Evolutionary conservation across 2,329 filamentous ascomycete species (phyloP), one percentile per base, ranked within the genome.

Genomic region (Beauveria australis): DNA sequence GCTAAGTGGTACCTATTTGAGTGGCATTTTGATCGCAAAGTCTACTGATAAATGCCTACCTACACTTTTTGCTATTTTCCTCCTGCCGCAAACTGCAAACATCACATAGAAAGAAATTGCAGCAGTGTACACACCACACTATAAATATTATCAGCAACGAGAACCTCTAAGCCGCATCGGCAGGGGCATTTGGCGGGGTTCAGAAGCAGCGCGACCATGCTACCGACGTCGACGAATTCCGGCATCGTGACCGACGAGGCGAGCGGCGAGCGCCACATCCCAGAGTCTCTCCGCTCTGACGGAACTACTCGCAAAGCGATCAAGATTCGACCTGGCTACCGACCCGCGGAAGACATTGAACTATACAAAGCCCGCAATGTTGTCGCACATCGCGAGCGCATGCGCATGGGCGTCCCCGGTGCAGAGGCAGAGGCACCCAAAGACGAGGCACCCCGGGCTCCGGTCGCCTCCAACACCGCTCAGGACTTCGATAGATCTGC

Each of bases 241-340:
- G 89, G 89, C 66, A 93, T 93, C 70, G 88, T 93, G 67, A 88
- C 88, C 57, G 87, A 92, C 71, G 83, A 86, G 55, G 73, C 75
- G 64, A 89, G 85, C 66, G 95, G 94, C 70, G 85, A 92, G 71
- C 89, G 92, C 49, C 88, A 92, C 67, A 97, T 99, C 61, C 94
- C 94, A 28, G 84, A 92, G 48, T 97, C 93, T 0, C 79, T 85
- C 48, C 89, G 95, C 59, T 78, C 94, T 26, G 94, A 99, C 71
- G 94, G 94, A 61, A 91, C 89, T 55, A 90, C 90, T n/a, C 86
- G 94, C 61, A 95, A 90, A 71, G 93, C 96, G 69, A 97, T 97
- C 71, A 91, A 91, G 70, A 91, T 99, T 63, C 86, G 91, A 33
- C 93, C 94, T 0, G 95, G 94, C 59, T 99, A 97, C 75, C 87